These are phyloP conservation scores for Vanrija pseudolonga DNA, from an alignment of 1,284 basidiomycete genomes.

Conservation along the genomic window DNA sequence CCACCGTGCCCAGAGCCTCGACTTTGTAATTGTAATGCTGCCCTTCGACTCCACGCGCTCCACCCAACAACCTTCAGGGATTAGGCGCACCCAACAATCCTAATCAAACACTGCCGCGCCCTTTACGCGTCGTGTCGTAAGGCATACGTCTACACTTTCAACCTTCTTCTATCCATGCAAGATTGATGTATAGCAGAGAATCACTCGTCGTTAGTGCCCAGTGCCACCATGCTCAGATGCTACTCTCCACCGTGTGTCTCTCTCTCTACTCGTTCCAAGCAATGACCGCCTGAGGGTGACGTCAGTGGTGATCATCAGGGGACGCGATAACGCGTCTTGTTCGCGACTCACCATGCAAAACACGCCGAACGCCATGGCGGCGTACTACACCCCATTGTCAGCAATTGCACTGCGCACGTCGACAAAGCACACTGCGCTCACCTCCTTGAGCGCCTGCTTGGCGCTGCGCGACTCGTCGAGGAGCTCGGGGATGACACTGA, in stretches of 20 bases:
- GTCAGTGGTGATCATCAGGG: neutral
- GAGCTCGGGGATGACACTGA: conserved; percentile 80
- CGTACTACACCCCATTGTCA: conserved; percentile 57
- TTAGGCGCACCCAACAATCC: too few relatives aligned
- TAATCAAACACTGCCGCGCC: too few relatives aligned
- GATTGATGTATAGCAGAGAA: too few relatives aligned
- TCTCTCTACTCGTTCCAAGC: conserved; percentile 71
- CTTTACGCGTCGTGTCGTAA: neutral
- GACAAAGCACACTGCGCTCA: conserved; percentile 41
- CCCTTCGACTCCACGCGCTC: too few relatives aligned
- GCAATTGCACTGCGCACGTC: neutral
- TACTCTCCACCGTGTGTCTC: conserved; percentile 9
- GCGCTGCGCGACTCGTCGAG: conserved; percentile 79
- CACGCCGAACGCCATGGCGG: conserved; percentile 81
- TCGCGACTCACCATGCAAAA: conserved; percentile 66
- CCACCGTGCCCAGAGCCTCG: too few relatives aligned
- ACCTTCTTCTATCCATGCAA: neutral
- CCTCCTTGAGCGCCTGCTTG: conserved; percentile 79
- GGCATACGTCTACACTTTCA: neutral
- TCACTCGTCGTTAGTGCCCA: too few relatives aligned
- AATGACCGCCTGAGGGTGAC: conserved; percentile 37
- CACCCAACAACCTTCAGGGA: too few relatives aligned
- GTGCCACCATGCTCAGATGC: neutral
- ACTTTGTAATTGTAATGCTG: too few relatives aligned
- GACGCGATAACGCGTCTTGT: neutral